phyloP scores from a whole-genome alignment of 495 filamentous ascomycete genomes.

The Acidomyces sp. region DNA sequence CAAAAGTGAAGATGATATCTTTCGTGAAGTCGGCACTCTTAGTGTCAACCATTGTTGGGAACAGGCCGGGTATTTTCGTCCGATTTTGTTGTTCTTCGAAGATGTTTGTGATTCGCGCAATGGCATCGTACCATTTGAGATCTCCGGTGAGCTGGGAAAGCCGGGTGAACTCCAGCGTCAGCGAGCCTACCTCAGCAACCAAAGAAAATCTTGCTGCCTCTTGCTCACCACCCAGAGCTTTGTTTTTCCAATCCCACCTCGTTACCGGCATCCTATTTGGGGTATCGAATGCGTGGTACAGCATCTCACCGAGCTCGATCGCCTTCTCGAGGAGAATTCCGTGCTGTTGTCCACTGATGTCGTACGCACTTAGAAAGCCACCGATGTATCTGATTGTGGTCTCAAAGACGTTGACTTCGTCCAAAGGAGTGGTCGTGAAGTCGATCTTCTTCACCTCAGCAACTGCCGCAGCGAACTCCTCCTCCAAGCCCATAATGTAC shows the following conservation, averaged over 20 bases:
- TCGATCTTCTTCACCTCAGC: conserved; percentile 26
- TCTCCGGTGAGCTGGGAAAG: conserved; percentile 30
- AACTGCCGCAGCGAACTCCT: conserved; percentile 27
- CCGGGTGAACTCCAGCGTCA: conserved; percentile 29
- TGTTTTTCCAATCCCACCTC: conserved; percentile 39
- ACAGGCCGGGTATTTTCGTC: conserved; percentile 28
- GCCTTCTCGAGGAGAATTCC: conserved; percentile 33
- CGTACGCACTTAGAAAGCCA: conserved; percentile 39
- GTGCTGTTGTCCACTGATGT: conserved; percentile 32
- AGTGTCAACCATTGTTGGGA: conserved; percentile 28
- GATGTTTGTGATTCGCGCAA: conserved; percentile 21
- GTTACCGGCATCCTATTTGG: conserved; percentile 33
- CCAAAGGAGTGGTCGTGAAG: conserved; percentile 22
- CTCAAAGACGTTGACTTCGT: conserved; percentile 37
- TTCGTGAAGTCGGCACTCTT: conserved; percentile 32
- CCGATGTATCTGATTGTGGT: conserved; percentile 40
- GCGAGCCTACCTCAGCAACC: conserved; percentile 26
- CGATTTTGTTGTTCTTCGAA: conserved; percentile 25
- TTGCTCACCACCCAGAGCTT: conserved; percentile 29
- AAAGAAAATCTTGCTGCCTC: conserved; percentile 33
- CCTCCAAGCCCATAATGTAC: conserved; percentile 31
- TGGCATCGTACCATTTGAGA: conserved; percentile 27
- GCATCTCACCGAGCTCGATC: conserved; percentile 31
- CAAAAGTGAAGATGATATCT: conserved; percentile 27
- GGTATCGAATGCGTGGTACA: conserved; percentile 33